Base-by-base conservation (phyloP, 2,329 filamentous ascomycete genomes). In the Herpotrichia juniperi region DNA sequence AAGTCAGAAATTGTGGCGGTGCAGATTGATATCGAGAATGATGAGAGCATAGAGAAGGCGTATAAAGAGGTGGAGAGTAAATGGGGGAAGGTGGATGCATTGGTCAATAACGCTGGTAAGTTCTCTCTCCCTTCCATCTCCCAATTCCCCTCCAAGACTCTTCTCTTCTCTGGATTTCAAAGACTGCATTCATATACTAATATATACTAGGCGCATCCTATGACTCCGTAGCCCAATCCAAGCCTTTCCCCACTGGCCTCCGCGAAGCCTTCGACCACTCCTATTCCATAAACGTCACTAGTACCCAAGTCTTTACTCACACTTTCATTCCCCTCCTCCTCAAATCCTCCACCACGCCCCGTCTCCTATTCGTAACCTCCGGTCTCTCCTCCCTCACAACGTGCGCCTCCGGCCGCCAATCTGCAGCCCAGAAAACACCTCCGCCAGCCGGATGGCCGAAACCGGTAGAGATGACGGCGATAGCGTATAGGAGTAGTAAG, bases 301-400 rank as follows among this genome's bases (percentile, higher is more conserved):
- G 71, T 11, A 76, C 74, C 2, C 64, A 75, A 24, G 63, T 77
- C 45, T 53, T 76, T 12, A 76, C 74, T 0, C 43, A 63, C 3
- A 56, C 58, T 5, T 69, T 74, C 49, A 59, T 71, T 8, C 75
- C 75, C 1, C 62, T 78, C 3, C 65, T 78, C 9, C 60, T 78
- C 35, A 63, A 68, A 9, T 74, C 74, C 1, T 49, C 58, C 1
- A 51, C 61, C 1, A 51, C 60, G 24, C 69, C 75, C 1, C 64
- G 74, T 9, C 58, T 77, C 2, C 48, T 77, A 11, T 77, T 78
- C 60, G 56, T 77, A 21, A 76, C 73, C 1, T 71, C 66, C 19
- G 79, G 79, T 4, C 71, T 97, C 51, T 92, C 89, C 26, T 93
- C 93, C 1, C 65, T 81, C 2, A 54, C 63, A 0, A 71, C 19